Evolutionary conservation across 1,284 basidiomycete genomes (phyloP).

Genomic region (Malassezia psittaci): DNA sequence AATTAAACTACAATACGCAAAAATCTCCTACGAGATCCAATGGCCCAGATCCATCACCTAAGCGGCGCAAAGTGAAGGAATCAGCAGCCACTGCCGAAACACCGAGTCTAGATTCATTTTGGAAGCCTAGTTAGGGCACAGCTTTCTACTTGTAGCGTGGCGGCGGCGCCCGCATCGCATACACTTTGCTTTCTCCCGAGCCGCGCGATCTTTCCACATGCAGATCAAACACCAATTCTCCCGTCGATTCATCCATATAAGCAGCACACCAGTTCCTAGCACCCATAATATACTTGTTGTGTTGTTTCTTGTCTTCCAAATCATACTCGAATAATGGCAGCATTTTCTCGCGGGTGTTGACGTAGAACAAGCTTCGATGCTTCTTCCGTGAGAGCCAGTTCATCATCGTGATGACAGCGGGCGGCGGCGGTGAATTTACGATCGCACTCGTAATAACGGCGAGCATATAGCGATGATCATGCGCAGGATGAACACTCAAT

Average conservation of each 20-base stretch:
- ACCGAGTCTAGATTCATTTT: constrained; percentile 7
- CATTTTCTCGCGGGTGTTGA: constrained; percentile 61
- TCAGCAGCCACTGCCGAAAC: not conserved
- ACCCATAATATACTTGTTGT: constrained; percentile 60
- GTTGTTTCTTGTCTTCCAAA: constrained; percentile 66
- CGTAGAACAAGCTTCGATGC: constrained; percentile 54
- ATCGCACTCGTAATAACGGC: constrained; percentile 44
- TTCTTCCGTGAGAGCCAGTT: constrained; percentile 66
- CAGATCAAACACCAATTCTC: constrained; percentile 73
- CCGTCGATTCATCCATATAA: constrained; percentile 56
- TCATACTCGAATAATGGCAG: constrained; percentile 69
- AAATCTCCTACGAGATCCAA: too few relatives aligned
- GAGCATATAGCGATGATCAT: constrained; percentile 40
- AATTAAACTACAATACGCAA: too few relatives aligned
- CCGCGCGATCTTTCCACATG: constrained; percentile 58
- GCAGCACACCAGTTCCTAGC: constrained; percentile 81
- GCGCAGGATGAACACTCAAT: constrained; percentile 15
- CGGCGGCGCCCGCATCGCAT: constrained; percentile 31
- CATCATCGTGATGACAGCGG: constrained; percentile 68
- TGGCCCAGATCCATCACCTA: not conserved
- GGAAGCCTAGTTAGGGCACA: not conserved
- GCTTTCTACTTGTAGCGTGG: constrained; percentile 17
- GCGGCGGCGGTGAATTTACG: constrained; percentile 57
- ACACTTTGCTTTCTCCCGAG: constrained; percentile 33
- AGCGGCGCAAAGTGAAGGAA: not conserved